These are phyloP conservation scores for Meredithiella fracta DNA, from an alignment of 2,329 filamentous ascomycete species.

Conservation along the genomic window DNA sequence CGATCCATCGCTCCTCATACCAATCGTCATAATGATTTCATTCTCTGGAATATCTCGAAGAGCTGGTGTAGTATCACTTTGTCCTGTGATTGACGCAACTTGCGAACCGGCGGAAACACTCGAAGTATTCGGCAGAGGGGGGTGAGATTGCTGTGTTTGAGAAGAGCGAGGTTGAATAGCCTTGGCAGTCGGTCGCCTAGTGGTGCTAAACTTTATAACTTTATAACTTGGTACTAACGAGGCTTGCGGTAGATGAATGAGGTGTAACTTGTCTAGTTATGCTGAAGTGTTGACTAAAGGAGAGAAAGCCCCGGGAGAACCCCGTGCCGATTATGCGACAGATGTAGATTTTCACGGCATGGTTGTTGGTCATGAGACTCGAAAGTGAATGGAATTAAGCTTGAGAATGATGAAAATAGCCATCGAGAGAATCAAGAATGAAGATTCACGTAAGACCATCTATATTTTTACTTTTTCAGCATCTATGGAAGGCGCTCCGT, in stretches of 20 bases:
- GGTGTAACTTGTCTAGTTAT: not conserved
- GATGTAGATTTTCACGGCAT: too few relatives aligned
- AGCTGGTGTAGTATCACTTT: not conserved
- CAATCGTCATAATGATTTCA: conserved; percentile 42
- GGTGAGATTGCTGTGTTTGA: not conserved
- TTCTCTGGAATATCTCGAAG: not conserved
- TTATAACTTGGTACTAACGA: not conserved
- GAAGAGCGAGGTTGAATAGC: too few relatives aligned
- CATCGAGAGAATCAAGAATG: too few relatives aligned
- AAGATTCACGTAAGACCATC: not conserved
- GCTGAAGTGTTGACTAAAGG: too few relatives aligned
- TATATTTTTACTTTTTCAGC: not conserved
- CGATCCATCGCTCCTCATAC: conserved; percentile 51
- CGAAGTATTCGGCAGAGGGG: not conserved
- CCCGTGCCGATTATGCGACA: too few relatives aligned
- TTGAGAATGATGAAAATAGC: too few relatives aligned
- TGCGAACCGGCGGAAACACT: not conserved
- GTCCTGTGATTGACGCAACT: not conserved
- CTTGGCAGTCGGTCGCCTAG: too few relatives aligned
- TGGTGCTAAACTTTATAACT: not conserved
- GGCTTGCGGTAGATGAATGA: not conserved
- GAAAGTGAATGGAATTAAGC: not conserved
- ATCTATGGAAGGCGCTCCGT: too few relatives aligned
- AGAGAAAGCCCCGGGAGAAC: too few relatives aligned
- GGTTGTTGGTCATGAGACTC: not conserved